Evolutionary conservation across 2,329 filamentous ascomycete genomes (phyloP).

Genomic region (Cladosporium austrohemisphaericum): DNA sequence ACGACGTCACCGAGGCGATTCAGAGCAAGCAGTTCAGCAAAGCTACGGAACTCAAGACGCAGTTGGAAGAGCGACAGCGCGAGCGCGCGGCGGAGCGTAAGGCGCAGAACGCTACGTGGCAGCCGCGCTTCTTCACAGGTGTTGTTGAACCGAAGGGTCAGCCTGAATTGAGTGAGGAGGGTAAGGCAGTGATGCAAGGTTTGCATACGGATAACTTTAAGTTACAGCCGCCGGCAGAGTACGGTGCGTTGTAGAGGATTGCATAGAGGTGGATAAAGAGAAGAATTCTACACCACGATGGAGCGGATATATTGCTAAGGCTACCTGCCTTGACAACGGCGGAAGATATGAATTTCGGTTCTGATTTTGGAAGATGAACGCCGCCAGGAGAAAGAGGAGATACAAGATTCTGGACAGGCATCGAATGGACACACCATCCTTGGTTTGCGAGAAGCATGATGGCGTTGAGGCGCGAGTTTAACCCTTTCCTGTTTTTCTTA

Average conservation of each 20-base stretch:
- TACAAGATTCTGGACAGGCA: too few species aligned
- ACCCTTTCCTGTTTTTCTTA: too few species aligned
- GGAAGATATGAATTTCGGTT: too few species aligned
- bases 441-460: too few species aligned
- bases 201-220: constrained; percentile 52
- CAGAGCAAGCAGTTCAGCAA: constrained; percentile 73
- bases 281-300: too few species aligned
- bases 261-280: too few species aligned
- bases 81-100: constrained; percentile 79
- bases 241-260: constrained; percentile 32
- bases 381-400: too few species aligned
- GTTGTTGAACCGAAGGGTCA: constrained; percentile 57
- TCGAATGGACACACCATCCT: too few species aligned
- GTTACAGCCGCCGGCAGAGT: constrained; percentile 45
- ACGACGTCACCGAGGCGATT: constrained; percentile 82
- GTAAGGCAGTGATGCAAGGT: constrained; percentile 54
- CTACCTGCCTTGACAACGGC: too few species aligned
- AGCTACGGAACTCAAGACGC: constrained; percentile 82
- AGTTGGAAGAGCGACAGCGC: constrained; percentile 86
- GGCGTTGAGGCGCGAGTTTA: too few species aligned
- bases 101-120: constrained; percentile 64
- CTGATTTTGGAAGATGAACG: too few species aligned
- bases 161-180: constrained; percentile 61
- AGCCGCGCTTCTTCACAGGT: constrained; percentile 80
- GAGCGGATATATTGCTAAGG: too few species aligned